phyloP scores from a whole-genome alignment of 176 grass and related monocot genomes.

The Stipa capillata region DNA sequence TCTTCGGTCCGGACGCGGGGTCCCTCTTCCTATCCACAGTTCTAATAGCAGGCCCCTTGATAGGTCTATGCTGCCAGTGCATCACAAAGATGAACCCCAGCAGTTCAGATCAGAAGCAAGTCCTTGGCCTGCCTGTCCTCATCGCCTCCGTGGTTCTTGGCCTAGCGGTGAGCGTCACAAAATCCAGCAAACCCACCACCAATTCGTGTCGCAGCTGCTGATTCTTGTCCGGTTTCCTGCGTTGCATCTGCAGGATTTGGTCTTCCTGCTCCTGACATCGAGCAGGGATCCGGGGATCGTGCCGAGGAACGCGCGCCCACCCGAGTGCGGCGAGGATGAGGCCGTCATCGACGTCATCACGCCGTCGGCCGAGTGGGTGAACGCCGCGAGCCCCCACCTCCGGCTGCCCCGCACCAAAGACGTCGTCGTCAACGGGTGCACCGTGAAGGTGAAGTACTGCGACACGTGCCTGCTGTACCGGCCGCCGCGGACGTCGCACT shows the following conservation, averaged over 20 bases:
- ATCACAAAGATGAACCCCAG: constrained; percentile 43
- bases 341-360: background rate
- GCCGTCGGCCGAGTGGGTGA: constrained; percentile 68
- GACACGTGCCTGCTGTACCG: constrained; percentile 85
- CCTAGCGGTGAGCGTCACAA: constrained; percentile 22
- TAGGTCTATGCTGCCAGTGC: constrained; percentile 60
- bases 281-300: constrained; percentile 90
- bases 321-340: background rate
- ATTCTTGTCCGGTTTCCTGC: background rate
- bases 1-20: constrained; percentile 82
- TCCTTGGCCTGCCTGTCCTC: constrained; percentile 57
- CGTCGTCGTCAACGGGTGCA: constrained; percentile 51
- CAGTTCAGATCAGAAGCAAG: background rate
- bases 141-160: constrained; percentile 31
- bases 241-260: constrained; percentile 50
- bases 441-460: constrained; percentile 82
- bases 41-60: constrained; percentile 45
- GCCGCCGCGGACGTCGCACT: constrained; percentile 73
- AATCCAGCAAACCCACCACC: background rate
- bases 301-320: constrained; percentile 59
- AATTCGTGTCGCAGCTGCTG: background rate
- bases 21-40: constrained; percentile 57
- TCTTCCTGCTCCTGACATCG: constrained; percentile 72
- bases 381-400: constrained; percentile 47
- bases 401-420: constrained; percentile 61